Base-by-base conservation (phyloP, 1,284 basidiomycete genomes). In the Polyporus tsugae region DNA sequence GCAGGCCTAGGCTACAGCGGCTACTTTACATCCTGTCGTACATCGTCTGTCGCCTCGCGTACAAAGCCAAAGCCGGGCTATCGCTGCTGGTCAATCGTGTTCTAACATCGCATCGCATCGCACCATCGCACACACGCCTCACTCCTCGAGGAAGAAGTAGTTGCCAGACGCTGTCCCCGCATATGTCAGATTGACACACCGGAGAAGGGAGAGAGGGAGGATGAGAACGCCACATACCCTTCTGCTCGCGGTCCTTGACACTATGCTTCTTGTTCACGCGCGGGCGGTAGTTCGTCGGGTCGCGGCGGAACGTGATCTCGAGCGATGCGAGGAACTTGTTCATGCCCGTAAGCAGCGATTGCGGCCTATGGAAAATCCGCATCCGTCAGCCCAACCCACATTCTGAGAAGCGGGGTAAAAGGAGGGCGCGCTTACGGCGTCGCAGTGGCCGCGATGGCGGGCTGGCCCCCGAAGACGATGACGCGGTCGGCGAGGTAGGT, bases 401-500 rank as follows among this genome's bases (percentile, higher is more conserved):
- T 49, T 19, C 46, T 6, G 38, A 38, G 11, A 15, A 35, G 6
- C 35, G 19, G 38, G 11, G 15, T 4, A 15, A 22, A 5, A 2
- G 39, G 22, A 41, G 13, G n/a, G n/a, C 6, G n/a, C 19, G 83
- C 92, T 75, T 79, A 95, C 93, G 92, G 93, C 57, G 94, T 93
- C 19, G 95, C 95, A 39, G 90, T 96, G 15, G 96, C 94, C 66
- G 91, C 68, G 60, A 95, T 80, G 58, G 94, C 95, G 9, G 96
- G 96, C 75, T 89, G 81, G 62, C 96, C 96, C 78, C 95, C 92
- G 77, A 97, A 98, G 19, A 98, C 95, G 73, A 99, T 97, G 76
- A 99, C 97, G 70, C 96, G 93, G 80, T 98, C 97, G 60, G 96
- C 96, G 67, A 98, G 92, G 80, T 98, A 98, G 3, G 96, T 97